Evolutionary conservation across 495 filamentous ascomycete genomes (phyloP).

Genomic region (Daldinia grandis): DNA sequence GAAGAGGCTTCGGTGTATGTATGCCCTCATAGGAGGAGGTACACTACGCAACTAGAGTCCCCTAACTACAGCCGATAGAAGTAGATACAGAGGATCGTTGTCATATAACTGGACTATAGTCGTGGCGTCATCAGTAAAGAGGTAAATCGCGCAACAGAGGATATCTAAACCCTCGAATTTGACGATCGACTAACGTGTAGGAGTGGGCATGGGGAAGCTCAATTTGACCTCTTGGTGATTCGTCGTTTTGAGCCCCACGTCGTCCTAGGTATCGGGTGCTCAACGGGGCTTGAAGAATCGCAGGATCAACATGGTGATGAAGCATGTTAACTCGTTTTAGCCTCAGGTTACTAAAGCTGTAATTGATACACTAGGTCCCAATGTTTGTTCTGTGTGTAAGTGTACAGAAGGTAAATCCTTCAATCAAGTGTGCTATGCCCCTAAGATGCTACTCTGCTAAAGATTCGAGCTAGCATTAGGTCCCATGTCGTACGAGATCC

Average conservation of each 20-base stretch:
- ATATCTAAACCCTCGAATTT: no score
- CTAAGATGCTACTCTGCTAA: neutral
- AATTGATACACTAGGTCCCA: neutral
- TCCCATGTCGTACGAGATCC: conserved; percentile 1
- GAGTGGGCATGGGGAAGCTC: neutral
- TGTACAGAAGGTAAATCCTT: neutral
- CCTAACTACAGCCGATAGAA: no score
- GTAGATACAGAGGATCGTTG: no score
- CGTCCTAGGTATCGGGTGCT: neutral
- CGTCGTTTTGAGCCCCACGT: neutral
- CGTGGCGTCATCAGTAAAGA: no score
- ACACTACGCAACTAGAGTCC: no score
- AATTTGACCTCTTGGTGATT: neutral
- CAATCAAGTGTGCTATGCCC: neutral
- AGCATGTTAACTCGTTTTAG: neutral
- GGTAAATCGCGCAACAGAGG: no score
- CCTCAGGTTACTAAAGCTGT: neutral
- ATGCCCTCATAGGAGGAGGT: no score
- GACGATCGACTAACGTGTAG: no score
- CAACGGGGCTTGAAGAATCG: neutral
- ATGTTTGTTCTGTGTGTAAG: neutral
- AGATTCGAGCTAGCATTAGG: neutral
- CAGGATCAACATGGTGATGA: neutral
- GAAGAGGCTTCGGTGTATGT: no score
- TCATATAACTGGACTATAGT: no score